Percentiles rank a stretch among this genome's conserved stretches.
Evolutionary conservation across 306 rosid genomes (phyloP).

Genomic region (Datisca glomerata): DNA sequence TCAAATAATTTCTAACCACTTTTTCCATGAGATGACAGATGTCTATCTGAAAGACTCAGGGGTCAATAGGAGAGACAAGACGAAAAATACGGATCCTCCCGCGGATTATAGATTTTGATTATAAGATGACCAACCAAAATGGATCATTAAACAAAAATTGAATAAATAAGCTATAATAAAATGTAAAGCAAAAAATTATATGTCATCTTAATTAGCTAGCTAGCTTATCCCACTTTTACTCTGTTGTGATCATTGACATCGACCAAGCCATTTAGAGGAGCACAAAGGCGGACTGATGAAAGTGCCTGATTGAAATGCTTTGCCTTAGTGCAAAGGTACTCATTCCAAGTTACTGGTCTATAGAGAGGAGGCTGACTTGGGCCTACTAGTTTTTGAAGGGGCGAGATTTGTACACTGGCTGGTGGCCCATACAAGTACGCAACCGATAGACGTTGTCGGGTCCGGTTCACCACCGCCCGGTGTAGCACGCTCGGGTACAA

Average conservation of each 20-base stretch:
- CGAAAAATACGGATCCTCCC: too few relatives aligned
- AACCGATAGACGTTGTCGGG: slow-evolving; percentile 15
- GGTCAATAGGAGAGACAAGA: too few relatives aligned
- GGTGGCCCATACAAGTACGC: slow-evolving; percentile 43
- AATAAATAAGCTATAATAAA: too few relatives aligned
- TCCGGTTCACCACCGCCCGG: slow-evolving; percentile 26
- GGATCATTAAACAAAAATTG: too few relatives aligned
- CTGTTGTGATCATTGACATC: background rate
- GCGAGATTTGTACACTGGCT: slow-evolving; percentile 14
- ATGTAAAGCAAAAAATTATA: too few relatives aligned
- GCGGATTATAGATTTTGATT: too few relatives aligned
- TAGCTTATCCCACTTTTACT: background rate
- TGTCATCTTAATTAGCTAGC: too few relatives aligned
- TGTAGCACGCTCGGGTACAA: slow-evolving; percentile 21
- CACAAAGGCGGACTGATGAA: background rate
- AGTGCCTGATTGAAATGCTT: slow-evolving; percentile 23
- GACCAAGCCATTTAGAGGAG: background rate
- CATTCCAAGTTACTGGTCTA: slow-evolving; percentile 30
- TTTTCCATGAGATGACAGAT: too few relatives aligned
- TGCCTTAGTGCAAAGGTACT: slow-evolving; percentile 25
- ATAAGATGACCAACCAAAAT: too few relatives aligned
- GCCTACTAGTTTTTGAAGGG: slow-evolving; percentile 14
- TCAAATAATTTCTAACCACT: too few relatives aligned
- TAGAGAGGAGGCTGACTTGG: slow-evolving; percentile 18
- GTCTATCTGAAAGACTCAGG: too few relatives aligned